Evolutionary conservation across 805 yeast species (phyloP).

Genomic region (Blastobotrys muscicola): DNA sequence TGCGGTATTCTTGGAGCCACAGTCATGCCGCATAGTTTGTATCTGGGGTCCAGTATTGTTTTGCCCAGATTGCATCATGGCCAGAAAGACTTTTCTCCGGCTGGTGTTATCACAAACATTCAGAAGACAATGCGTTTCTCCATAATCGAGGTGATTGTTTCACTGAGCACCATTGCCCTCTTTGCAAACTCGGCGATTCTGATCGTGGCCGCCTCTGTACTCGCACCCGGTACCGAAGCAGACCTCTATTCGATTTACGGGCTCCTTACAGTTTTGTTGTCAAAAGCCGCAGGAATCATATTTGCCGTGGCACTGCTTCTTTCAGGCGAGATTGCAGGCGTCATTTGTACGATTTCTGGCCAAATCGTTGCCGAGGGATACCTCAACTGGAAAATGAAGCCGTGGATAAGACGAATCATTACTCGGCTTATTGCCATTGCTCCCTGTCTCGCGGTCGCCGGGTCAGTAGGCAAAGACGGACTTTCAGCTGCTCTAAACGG

Average conservation of each 20-base stretch:
- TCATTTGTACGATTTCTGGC: constrained; percentile 89
- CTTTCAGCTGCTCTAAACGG: constrained; percentile 64
- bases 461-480: constrained; percentile 65
- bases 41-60: constrained; percentile 81
- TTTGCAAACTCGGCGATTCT: constrained; percentile 81
- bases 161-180: constrained; percentile 70
- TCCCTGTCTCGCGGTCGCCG: constrained; percentile 69
- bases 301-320: constrained; percentile 78
- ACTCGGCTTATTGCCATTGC: constrained; percentile 72
- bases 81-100: constrained; percentile 28
- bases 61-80: constrained; percentile 59
- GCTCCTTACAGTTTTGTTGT: constrained; percentile 48
- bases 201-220: constrained; percentile 70
- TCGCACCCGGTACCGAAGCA: constrained; percentile 61
- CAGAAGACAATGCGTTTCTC: constrained; percentile 63
- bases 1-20: constrained; percentile 90
- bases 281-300: constrained; percentile 71
- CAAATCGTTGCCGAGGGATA: constrained; percentile 91
- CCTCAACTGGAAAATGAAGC: constrained; percentile 67
- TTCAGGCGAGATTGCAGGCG: constrained; percentile 86
- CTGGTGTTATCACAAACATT: constrained; percentile 44
- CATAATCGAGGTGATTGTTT: constrained; percentile 56
- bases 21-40: constrained; percentile 89
- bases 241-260: constrained; percentile 72
- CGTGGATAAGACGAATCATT: constrained; percentile 69